These are phyloP conservation scores for Monilinia fructigena DNA, from an alignment of 2,329 filamentous ascomycete genomes.

Conservation along the genomic window DNA sequence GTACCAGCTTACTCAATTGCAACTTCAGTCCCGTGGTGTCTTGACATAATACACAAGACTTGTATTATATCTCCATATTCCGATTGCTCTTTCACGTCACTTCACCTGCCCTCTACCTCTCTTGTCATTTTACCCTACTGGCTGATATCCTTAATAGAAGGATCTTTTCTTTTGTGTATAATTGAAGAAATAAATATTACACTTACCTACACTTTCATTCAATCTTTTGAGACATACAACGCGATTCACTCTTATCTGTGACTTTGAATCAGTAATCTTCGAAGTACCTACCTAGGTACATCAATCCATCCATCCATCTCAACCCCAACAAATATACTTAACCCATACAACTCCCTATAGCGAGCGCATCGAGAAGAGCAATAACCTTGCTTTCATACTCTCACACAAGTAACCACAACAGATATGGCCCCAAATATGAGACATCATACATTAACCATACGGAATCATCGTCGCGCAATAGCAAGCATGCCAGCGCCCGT, in stretches of 20 bases:
- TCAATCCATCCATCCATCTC: background rate
- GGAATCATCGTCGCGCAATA: slow-evolving; percentile 13
- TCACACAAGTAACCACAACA: background rate
- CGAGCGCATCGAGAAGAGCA: background rate
- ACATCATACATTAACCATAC: slow-evolving; percentile 9
- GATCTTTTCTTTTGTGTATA: background rate
- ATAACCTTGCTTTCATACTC: no score
- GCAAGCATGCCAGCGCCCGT: slow-evolving; percentile 1
- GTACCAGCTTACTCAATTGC: slow-evolving; percentile 32
- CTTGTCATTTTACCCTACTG: background rate
- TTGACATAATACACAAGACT: slow-evolving; percentile 27
- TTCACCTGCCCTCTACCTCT: slow-evolving; percentile 31
- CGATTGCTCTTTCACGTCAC: no score
- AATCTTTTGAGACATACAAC: background rate
- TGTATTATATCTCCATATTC: slow-evolving; percentile 24
- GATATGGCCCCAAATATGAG: slow-evolving; percentile 9
- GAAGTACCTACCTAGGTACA: background rate
- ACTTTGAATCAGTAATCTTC: slow-evolving; percentile 6
- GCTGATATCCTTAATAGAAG: background rate
- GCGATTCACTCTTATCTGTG: slow-evolving; percentile 2
- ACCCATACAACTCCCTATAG: background rate
- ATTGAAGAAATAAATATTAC: slow-evolving; percentile 4
- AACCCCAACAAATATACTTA: background rate
- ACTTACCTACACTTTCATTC: background rate
- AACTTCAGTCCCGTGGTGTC: slow-evolving; percentile 40